Base-by-base conservation (phyloP, 2,329 filamentous ascomycete genomes). In the Colletotrichum sp. region DNA sequence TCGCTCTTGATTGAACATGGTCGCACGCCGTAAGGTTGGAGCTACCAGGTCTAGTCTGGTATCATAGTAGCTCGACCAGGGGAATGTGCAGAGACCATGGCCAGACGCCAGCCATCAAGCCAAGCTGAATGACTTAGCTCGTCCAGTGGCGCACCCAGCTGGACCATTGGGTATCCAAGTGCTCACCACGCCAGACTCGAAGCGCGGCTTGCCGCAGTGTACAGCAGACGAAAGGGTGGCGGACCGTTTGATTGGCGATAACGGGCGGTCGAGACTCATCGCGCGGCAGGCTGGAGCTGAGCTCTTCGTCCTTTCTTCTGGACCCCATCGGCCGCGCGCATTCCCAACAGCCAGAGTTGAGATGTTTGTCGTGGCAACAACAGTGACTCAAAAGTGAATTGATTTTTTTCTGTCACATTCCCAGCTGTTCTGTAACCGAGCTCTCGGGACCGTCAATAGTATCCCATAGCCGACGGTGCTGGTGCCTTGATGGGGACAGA, bases 71-170 rank as follows among this genome's bases (percentile, higher is more conserved):
- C n/a, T 65, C 32, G 61, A 21, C 48, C 28, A 64, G 28, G 16
- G 66, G 30, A 43, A 36, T 30, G 38, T 57, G 63, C 61, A 55
- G 32, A 43, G 55, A 24, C 43, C 26, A 67, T 21, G 61, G 67
- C 55, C 16, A 63, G 28, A 32, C 73, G 69, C 63, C 73, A 75
- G 69, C 69, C 69, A 72, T 67, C 70, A 75, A 68, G 73, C 69
- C 64, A 63, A 67, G 69, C 69, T 68, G 69, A 75, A 67, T 18
- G 30, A 32, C 21, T 36, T 63, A 26, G 38, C 34, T 38, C 34
- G 18, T 28, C 61, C 34, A n/a, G 55, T 72, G 68, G 63, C 72
- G 68, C 48, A 26, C 21, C 32, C 21, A 30, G 61, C n/a, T 30
- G 38, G 16, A 15, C 38, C 34, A 26, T 43, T 10, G 8, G 36